These are phyloP conservation scores for Chaetomiaceae sp. DNA, from an alignment of 2,329 filamentous ascomycete species.

Conservation along the genomic window DNA sequence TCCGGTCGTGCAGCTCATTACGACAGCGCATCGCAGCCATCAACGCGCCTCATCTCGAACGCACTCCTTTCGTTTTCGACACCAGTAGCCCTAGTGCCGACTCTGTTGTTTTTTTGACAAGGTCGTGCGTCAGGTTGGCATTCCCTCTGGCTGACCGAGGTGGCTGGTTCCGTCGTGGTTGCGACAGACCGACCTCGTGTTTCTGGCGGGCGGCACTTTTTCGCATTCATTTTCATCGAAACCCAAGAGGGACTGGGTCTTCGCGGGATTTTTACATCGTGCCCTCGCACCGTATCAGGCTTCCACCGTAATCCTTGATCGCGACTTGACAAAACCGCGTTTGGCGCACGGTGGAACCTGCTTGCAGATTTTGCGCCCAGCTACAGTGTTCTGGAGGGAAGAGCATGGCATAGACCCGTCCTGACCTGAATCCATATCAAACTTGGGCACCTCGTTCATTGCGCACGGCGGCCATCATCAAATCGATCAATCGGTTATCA, in stretches of 20 bases:
- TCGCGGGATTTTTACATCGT: neutral
- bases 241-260: neutral
- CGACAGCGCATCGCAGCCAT: constrained; percentile 13
- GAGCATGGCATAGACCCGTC: constrained; percentile 20
- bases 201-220: constrained; percentile 2
- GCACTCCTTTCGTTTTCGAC: constrained; percentile 17
- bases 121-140: too few relatives aligned
- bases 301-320: constrained; percentile 18
- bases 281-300: constrained; percentile 4
- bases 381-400: constrained; percentile 17
- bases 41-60: constrained; percentile 10
- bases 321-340: constrained; percentile 1
- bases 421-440: constrained; percentile 1
- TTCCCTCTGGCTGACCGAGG: constrained; percentile 5
- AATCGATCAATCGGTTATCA: neutral
- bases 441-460: constrained; percentile 18
- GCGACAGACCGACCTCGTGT: constrained; percentile 7
- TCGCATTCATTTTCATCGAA: neutral
- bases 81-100: constrained; percentile 20
- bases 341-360: constrained; percentile 3
- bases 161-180: constrained; percentile 3
- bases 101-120: constrained; percentile 4
- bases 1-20: neutral
- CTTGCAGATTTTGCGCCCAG: constrained; percentile 6
- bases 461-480: constrained; percentile 10